A percentile compares a stretch with the other conserved stretches of the same genome.
Evolutionary conservation across 225 moss, liverwort and hornwort species (phyloP).

Genomic region (Lunularia cruciata): DNA sequence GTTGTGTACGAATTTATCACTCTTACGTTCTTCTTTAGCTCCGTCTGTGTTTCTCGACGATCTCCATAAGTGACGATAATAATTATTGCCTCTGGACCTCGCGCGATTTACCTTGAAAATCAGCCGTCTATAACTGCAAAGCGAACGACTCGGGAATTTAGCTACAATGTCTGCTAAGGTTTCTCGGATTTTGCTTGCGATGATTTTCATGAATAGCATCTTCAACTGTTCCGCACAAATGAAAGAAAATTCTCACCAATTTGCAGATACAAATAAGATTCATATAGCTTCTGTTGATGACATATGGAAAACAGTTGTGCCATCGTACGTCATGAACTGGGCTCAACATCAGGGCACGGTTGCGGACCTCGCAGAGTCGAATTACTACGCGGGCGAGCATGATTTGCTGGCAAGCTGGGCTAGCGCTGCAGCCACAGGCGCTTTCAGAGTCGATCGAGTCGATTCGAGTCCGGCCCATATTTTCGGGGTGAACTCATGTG

Average conservation of each 20-base stretch:
- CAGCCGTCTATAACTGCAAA: no score
- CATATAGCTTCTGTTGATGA: background rate
- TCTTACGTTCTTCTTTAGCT: no score
- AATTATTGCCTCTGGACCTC: no score
- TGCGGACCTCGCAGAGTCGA: constrained; percentile 1
- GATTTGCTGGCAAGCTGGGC: constrained; percentile 4
- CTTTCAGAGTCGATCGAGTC: background rate
- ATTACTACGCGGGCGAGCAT: background rate
- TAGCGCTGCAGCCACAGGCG: background rate
- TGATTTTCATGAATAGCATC: background rate
- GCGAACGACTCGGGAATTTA: no score
- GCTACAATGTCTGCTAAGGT: background rate
- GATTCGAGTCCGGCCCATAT: background rate
- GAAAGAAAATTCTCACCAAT: background rate
- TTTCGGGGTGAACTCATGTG: background rate
- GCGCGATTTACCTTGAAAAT: no score
- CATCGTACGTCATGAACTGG: constrained; percentile 1
- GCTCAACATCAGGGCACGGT: background rate
- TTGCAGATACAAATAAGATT: background rate
- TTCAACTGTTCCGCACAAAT: background rate
- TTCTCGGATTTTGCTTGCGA: background rate
- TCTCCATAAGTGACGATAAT: no score
- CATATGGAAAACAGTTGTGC: background rate
- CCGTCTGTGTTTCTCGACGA: no score
- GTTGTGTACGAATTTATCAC: no score